Base-by-base conservation (phyloP, 2,329 filamentous ascomycete genomes). In the Dactylellina drechsleri region DNA sequence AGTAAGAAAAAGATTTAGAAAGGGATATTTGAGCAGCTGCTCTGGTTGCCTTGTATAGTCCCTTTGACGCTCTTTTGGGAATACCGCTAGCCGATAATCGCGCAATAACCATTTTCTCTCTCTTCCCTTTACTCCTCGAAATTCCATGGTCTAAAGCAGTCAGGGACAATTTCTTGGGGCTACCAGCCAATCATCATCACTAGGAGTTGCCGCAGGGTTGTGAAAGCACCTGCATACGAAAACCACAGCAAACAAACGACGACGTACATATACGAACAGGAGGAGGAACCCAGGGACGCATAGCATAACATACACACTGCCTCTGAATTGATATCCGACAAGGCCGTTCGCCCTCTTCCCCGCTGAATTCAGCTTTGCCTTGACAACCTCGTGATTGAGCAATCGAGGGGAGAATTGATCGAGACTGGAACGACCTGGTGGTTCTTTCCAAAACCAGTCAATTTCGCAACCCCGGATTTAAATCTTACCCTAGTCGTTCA, bases 161-260 rank as follows among this genome's bases (percentile, higher is more conserved):
- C 71, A 75, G 64, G 71, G 71, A 75, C 71, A 68, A 60, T 66
- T 52, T 56, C 62, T 67, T 61, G 47, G 49, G 49, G 50, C 70
- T 57, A 23, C 53, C 59, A 41, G 40, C 64, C 71, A 58, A 64
- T 68, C 56, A 75, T 67, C 64, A 67, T 64, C 64, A 64, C 71
- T 64, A 75, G 71, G 71, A 75, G 71, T 66, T 67, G 70, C 70
- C 60, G 70, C 70, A 74, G 58, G 70, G 70, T 64, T 61, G 61
- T 66, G 66, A 66, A 62, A 61, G n/a, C 61, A 57, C 57, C 61
- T 75, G 70, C 68, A 66, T 66, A 67, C 62, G 53, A 61, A 61
- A n/a, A 61, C 45, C 16, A n/a, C 31, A 36, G 31, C 43, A 47
- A 47, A 47, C 54, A 40, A 59, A 43, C 54, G 31, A 36, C 58